Conservation (phyloP, 179 eudicot species). For the Nepenthes alata region DNA sequence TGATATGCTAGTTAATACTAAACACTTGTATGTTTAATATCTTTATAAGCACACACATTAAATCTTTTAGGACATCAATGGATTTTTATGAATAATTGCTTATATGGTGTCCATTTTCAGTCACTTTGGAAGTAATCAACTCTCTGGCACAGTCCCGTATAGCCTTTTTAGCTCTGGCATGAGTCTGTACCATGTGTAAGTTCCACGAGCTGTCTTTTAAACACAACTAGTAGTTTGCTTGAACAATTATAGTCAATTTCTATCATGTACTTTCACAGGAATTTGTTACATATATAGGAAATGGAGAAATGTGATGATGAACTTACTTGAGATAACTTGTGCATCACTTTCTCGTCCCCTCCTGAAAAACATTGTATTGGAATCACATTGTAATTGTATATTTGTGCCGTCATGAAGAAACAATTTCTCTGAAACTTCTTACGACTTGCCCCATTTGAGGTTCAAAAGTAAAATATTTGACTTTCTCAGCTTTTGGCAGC, state of each 20-base stretch:
- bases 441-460: no score
- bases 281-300: not conserved
- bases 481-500: no score
- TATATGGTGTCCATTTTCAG: slow-evolving; percentile 23
- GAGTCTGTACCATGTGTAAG: slow-evolving; percentile 68
- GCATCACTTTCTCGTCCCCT: no score
- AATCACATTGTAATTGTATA: no score
- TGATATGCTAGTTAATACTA: slow-evolving; percentile 45
- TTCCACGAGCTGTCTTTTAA: slow-evolving; percentile 6
- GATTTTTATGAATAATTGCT: not conserved
- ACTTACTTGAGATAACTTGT: no score
- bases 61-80: no score
- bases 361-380: no score
- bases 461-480: no score
- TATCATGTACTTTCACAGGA: not conserved
- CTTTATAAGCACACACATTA: not conserved
- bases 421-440: no score
- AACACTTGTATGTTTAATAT: slow-evolving; percentile 57
- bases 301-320: not conserved
- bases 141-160: slow-evolving; percentile 62
- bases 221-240: not conserved
- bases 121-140: slow-evolving; percentile 67
- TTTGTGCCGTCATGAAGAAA: no score
- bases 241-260: not conserved
- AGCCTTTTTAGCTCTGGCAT: slow-evolving; percentile 29